phyloP scores from a whole-genome alignment of 2,329 filamentous ascomycete species.

The Calonectria fujianensis region DNA sequence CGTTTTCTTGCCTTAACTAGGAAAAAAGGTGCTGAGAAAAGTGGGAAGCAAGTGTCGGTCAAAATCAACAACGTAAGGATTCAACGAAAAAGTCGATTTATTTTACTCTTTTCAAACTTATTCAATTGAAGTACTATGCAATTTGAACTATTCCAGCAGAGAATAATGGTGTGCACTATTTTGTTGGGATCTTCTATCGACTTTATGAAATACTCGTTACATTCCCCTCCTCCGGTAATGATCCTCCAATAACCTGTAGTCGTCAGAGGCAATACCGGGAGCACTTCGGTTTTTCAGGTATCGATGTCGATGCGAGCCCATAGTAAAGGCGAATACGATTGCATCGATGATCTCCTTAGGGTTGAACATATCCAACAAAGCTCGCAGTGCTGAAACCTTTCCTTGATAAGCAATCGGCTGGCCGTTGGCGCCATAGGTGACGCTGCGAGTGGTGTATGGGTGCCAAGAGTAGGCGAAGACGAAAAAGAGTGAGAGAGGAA shows the following conservation, averaged over 20 bases:
- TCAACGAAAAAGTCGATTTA: too few relatives aligned
- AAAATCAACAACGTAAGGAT: too few relatives aligned
- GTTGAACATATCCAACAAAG: slow-evolving; percentile 17
- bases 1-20: too few relatives aligned
- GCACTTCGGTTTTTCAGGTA: not conserved
- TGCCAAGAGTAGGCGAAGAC: slow-evolving; percentile 47
- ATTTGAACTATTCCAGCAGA: not conserved
- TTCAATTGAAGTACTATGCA: not conserved
- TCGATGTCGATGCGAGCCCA: not conserved
- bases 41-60: too few relatives aligned
- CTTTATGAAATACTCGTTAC: not conserved
- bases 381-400: not conserved
- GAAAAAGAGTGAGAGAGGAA: slow-evolving; percentile 49
- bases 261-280: not conserved
- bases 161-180: too few relatives aligned
- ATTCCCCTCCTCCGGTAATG: slow-evolving; percentile 26
- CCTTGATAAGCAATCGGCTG: slow-evolving; percentile 20
- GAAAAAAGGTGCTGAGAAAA: too few relatives aligned
- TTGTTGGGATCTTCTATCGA: too few relatives aligned
- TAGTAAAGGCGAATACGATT: slow-evolving; percentile 25
- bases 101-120: not conserved
- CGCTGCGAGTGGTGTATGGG: slow-evolving; percentile 36
- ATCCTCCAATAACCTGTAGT: slow-evolving; percentile 30
- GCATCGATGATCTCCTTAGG: slow-evolving; percentile 21
- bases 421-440: not conserved